Base-by-base conservation (phyloP, 768 basidiomycete species). In the Leccinum fibrillosum region DNA sequence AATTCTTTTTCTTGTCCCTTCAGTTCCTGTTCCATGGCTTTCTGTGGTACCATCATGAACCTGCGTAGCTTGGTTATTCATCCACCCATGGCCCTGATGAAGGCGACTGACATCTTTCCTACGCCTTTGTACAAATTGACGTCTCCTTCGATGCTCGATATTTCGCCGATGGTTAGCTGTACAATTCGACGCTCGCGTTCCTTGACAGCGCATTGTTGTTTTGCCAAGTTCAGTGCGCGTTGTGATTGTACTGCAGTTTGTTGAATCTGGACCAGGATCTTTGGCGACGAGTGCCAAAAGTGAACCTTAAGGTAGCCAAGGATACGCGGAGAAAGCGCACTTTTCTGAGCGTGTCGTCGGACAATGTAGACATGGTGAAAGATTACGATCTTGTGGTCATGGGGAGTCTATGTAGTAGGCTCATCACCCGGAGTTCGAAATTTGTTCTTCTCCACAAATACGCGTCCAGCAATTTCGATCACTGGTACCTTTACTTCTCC, bases 191-290 rank as follows among this genome's bases (percentile, higher is more conserved):
- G 83, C 72, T 98, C 95, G 54, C 93, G 84, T 57, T 97, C 93
- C 73, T 95, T 97, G 30, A 82, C 77, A 12, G 84, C 69, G 45
- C 83, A 82, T 75, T 96, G 94, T 64, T 95, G 90, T 26, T 77
- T 76, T 39, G 91, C 82, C 54, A 90, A 57, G 62, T 82, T 84
- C 52, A 94, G 82, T 15, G 89, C 84, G 52, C 88, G 81, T 68
- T 94, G 91, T 5, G 94, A 93, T 68, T 89, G 85, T 21, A 94
- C 77, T 13, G 92, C 92, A 15, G 92, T 94, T 73, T 90, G 85
- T 75, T 97, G 94, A 57, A 97, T 95, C 78, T 96, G 94, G 45
- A 89, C 77, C 55, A 97, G 76, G 70, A 97, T 95, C 94, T 97
- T 74, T 54, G 42, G 62, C 30, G 44, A 50, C 47, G 30, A 30